Conservation (phyloP, 306 rosid species). For the Astragalus membranaceus region DNA sequence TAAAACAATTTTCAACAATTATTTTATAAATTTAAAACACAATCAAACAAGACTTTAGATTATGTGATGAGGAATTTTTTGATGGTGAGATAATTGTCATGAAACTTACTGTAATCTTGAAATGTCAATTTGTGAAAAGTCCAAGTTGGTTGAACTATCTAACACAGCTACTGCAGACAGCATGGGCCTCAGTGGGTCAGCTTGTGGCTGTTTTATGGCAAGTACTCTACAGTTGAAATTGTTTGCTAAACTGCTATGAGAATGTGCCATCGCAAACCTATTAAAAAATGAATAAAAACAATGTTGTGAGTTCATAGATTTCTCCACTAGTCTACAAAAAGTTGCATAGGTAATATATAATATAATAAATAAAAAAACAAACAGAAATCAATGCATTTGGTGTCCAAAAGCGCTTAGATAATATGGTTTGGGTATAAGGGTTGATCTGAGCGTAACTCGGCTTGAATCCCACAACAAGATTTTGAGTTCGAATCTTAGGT, state of each 20-base stretch:
- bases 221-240: constrained; percentile 72
- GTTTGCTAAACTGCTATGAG: constrained; percentile 32
- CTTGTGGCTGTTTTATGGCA: constrained; percentile 46
- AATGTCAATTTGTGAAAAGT: constrained; percentile 69
- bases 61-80: not conserved
- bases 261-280: constrained; percentile 62
- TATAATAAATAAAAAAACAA: not conserved
- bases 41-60: not conserved
- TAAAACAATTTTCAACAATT: too few species aligned
- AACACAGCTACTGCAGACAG: constrained; percentile 21
- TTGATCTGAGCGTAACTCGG: too few species aligned
- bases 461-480: too few species aligned
- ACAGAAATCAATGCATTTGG: not conserved
- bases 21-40: too few species aligned
- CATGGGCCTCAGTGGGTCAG: constrained; percentile 15
- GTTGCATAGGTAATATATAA: not conserved
- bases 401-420: not conserved
- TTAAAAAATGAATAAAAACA: constrained; percentile 23
- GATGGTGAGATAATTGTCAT: not conserved
- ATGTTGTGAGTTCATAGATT: constrained; percentile 23
- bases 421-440: too few species aligned
- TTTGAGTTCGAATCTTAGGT: too few species aligned
- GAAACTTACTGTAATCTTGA: constrained; percentile 53
- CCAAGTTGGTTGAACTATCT: constrained; percentile 61
- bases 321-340: not conserved